Evolutionary conservation across 2,329 filamentous ascomycete genomes (phyloP), one percentile per base, ranked within the genome.

Genomic region (Ophiocordyceps camponoti-saundersi): DNA sequence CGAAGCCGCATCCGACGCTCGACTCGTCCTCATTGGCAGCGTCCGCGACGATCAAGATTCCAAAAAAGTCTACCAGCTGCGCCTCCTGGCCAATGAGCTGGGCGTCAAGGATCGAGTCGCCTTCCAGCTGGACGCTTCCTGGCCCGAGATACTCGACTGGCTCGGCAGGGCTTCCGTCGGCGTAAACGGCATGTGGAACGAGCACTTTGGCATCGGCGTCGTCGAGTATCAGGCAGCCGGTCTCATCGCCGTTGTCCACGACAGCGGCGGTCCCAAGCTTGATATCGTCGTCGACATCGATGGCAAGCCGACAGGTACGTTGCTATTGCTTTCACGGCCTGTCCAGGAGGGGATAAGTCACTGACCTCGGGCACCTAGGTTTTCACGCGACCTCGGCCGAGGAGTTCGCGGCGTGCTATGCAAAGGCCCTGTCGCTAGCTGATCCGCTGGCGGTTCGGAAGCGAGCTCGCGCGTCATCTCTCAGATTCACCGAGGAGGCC

Each of bases 181-280:
- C 45, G 88, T 94, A 29, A 98, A 98, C 56, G 87, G 85, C 57
- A 98, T 98, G 92, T 98, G 92, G 90, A 96, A 95, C 61, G 92
- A 98, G 67, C 92, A 98, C 63, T 98, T 98, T 61, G 92, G 92
- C 21, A 98, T 98, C 49, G 92, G 92, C 1, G 89, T 96, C 16
- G 92, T 98, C 40, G 92, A 98, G 68, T 98, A 96, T 60, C 89
- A 96, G 61, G 92, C 92, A 4, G 92, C 92, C 0, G 92, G 92
- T 1, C 69, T 98, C 48, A 88, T 98, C 48, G 80, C 83, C 6
- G 89, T 98, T 0, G 92, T 96, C 10, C 92, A 98, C 57, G 73
- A 95, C 62, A 92, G 85, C 45, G 92, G 90, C 10, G 92, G 92
- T 0, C 92, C 92, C 2, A 95, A 92, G 64, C 65, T 87, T 51